Base-by-base conservation (phyloP, 257 asterid genomes). In the Fraxinus quadrangulata region DNA sequence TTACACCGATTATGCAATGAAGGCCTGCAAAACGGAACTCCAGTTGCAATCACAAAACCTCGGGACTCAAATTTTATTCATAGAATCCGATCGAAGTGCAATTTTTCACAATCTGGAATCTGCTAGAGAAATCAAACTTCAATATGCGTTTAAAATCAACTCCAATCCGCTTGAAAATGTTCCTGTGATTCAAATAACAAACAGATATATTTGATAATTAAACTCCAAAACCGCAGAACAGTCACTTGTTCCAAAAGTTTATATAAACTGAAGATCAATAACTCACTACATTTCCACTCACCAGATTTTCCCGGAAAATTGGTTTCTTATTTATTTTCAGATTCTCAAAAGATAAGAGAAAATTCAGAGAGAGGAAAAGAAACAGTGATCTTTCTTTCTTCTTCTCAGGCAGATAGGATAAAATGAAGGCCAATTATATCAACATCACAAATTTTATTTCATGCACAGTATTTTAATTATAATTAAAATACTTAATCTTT, bases 221-320 rank as follows among this genome's bases (percentile, higher is more conserved):
- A 81, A 74, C 67, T 65, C 79, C 23, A 39, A 31, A 75, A 70
- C 47, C 11, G 72, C 65, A 74, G 54, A 76, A 36, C 37, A 54
- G 54, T 40, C 47, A 59, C 47, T 75, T 14, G n/a, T 17, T 51
- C 23, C 17, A 49, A 61, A 17, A 14, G 2, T 74, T 67, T 2
- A 73, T 24, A 80, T 76, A 75, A 33, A 70, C 79, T 26, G 45
- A 59, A 0, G 13, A 39, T 39, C 13, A 39, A 39, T 39, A 39
- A 39, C 11, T 39, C 45, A 39, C 45, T 39, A 49, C 89, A 89
- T 89, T 89, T 79, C 79, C 85, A 87, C 88, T 76, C 82, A 88
- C 88, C 88, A 33, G 16, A 78, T n/a, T 71, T 31, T 45, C 72
- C 63, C 33, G 9, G 61, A 51, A 17, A 51, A 1, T 1, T 49